Base-by-base conservation (phyloP, 2,329 filamentous ascomycete genomes). In the Fusarium burgessii region DNA sequence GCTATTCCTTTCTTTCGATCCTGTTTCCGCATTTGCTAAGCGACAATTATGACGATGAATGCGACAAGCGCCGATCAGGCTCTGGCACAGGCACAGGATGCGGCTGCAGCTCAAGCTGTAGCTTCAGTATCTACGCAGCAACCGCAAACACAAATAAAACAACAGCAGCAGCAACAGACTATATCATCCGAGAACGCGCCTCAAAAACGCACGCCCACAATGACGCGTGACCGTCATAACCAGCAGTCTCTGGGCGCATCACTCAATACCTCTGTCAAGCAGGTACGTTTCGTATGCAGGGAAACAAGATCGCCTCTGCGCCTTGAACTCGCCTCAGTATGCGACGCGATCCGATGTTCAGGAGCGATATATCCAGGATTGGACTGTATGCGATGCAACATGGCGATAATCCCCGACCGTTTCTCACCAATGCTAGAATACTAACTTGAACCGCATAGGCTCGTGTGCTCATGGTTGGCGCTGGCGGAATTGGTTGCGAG, bases 401-500 rank as follows among this genome's bases (percentile, higher is more conserved):
- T 18, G 36, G 43, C 42, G 35, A 40, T 38, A 25, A 40, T 58
- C 10, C 62, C 56, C 25, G 20, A 66, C 46, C 41, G 29, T 55
- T 41, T n/a, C 35, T 57, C 33, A 38, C 60, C 42, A 25, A 32
- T 38, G 27, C 45, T 50, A 14, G 58, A 10, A 20, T 33, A 38
- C 76, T 78, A 51, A 77, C 68, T 40, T 49, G 51, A 52, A 57
- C 57, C 72, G 66, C 64, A 55, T 65, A 97, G 94, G 89, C 94
- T 68, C 92, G 91, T 70, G 92, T 98, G 57, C 87, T 99, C 63
- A 94, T 99, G 86, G 95, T 99, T 62, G 96, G 96, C 77, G 96
- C 96, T 60, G 96, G 96, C 68, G 96, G 96, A 69, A 99, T 99
- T 78, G 96, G 96, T 75, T 99, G 96, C 83, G 96, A 99, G 83